phyloP scores from a whole-genome alignment of 768 basidiomycete species.

The Pleurotus citrinopileatus region DNA sequence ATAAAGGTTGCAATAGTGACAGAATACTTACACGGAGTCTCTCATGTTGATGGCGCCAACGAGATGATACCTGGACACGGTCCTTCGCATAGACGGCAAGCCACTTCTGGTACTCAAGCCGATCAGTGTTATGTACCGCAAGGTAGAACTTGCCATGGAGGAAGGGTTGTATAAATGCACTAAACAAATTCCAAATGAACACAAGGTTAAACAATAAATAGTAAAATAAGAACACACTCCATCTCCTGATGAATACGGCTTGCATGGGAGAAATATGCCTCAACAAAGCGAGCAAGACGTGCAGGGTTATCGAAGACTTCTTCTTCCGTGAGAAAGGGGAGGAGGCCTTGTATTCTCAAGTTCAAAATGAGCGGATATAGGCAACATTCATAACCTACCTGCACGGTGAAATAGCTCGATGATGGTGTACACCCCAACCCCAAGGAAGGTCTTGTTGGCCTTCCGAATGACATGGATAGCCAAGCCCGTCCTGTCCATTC shows the following conservation, averaged over 20 bases:
- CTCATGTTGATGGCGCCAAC: not conserved
- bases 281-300: conserved; percentile 9
- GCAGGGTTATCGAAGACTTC: conserved; percentile 12
- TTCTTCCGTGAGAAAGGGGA: conserved; percentile 9
- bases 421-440: conserved; percentile 12
- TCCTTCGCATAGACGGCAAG: conserved; percentile 9
- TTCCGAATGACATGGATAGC: conserved; percentile 7
- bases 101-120: conserved; percentile 8
- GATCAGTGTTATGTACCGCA: conserved; percentile 5
- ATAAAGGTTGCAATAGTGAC: not conserved
- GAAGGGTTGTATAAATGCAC: not conserved
- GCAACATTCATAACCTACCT: not conserved
- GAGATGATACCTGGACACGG: not conserved
- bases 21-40: not conserved
- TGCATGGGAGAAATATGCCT: conserved; percentile 8
- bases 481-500: not conserved
- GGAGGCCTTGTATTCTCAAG: not conserved
- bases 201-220: not conserved
- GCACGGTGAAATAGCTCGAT: conserved; percentile 4
- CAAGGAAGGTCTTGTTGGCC: conserved; percentile 3
- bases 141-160: conserved; percentile 2
- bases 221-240: not conserved
- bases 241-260: not conserved
- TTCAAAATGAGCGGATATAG: not conserved
- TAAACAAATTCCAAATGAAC: not conserved